Base-by-base conservation (phyloP, 257 asterid species). In the Plantago elongata region DNA sequence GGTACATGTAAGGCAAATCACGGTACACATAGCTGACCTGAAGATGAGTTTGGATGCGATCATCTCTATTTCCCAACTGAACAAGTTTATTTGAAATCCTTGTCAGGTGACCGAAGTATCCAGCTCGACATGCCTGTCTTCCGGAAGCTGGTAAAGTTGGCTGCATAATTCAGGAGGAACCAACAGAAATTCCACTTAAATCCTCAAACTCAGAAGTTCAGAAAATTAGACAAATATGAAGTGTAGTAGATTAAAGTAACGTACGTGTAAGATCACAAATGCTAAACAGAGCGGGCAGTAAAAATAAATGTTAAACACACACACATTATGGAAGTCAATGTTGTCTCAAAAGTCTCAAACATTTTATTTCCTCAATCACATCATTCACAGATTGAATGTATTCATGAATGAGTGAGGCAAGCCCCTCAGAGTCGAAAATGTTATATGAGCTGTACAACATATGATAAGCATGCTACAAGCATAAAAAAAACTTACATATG, bases 21-120 rank as follows among this genome's bases (percentile, higher is more conserved):
- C 63, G 40, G 67, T 64, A 51, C 40, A 40, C 44, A 60, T 43
- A 16, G 62, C 82, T n/a, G 30, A 90, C 97, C 98, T 85, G 87
- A 68, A 87, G 81, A 78, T 73, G 84, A 48, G 80, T 73, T 75
- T 80, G 91, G 63, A 87, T 70, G 75, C 65, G 68, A 51, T 42
- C 60, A 62, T 83, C 86, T 58, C 42, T 70, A 74, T 73, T 85
- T 57, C 80, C 90, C 78, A 77, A 67, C 80, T 87, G 94, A 68
- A 81, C 73, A 58, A 90, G 80, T 70, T 83, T 90, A 77, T 90
- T 90, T 57, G 95, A 82, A 63, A 90, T 83, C 55, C 95, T 79
- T 13, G 97, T 85, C 60, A 87, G 55, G 77, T 90, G 97, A 57
- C 97, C 96, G 68, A 85, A 74, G 74, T 87, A 85, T 63, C 97